These are phyloP conservation scores for Pochonia chlamydosporia DNA, from an alignment of 2,329 filamentous ascomycete genomes.

Conservation along the genomic window DNA sequence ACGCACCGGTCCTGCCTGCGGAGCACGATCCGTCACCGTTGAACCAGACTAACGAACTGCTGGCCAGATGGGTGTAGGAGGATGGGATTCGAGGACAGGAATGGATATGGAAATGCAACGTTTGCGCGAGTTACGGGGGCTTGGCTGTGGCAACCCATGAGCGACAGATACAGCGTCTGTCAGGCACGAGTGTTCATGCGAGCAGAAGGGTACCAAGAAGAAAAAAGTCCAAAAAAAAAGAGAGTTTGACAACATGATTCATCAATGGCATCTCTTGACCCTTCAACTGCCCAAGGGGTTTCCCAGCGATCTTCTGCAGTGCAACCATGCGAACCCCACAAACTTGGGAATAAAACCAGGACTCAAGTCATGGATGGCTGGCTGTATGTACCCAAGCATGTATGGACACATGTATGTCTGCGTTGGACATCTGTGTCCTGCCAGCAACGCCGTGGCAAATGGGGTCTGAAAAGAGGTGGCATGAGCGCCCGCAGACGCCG, in stretches of 20 bases:
- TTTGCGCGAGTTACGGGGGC: not conserved
- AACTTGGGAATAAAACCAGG: not conserved
- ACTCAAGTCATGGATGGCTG: not conserved
- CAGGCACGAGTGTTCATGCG: not conserved
- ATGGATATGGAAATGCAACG: too few relatives aligned
- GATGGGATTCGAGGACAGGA: too few relatives aligned
- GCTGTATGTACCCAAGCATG: not conserved
- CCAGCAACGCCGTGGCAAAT: conserved; percentile 4
- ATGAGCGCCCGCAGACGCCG: conserved; percentile 3
- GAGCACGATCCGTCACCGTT: not conserved
- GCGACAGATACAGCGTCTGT: not conserved
- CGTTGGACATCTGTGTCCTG: not conserved
- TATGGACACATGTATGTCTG: not conserved
- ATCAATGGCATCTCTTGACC: not conserved
- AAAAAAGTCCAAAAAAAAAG: too few relatives aligned
- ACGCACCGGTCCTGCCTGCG: not conserved
- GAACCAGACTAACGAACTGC: not conserved
- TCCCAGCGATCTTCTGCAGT: conserved; percentile 11
- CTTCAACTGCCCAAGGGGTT: not conserved
- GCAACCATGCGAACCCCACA: conserved; percentile 13
- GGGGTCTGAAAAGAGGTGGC: conserved; percentile 3
- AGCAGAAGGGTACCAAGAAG: not conserved
- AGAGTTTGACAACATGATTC: not conserved
- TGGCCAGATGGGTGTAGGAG: too few relatives aligned
- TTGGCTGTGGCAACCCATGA: not conserved